A percentile compares a stretch with the other conserved stretches of the same genome.
Conservation (phyloP, 2,329 filamentous ascomycete species). For the Boeremia lycopersici region DNA sequence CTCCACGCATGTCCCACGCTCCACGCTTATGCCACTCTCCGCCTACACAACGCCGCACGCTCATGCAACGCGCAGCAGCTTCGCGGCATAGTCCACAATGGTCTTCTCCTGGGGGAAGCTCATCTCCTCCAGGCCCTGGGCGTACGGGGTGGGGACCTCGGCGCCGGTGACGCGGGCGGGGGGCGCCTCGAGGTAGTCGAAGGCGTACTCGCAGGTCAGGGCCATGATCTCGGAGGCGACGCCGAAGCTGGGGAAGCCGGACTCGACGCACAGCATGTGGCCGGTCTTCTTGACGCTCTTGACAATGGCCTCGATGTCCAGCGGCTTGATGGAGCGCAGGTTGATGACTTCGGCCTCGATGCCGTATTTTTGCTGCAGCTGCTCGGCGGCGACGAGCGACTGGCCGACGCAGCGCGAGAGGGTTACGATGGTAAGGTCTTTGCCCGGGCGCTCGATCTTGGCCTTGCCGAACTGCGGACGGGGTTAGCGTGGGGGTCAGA, state of each 20-base stretch:
- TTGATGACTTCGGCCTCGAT: slow-evolving; percentile 97
- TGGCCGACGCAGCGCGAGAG: slow-evolving; percentile 96
- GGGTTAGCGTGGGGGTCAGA: background rate
- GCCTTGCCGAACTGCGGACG: slow-evolving; percentile 82
- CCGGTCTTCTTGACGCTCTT: slow-evolving; percentile 99
- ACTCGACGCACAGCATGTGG: slow-evolving; percentile 89
- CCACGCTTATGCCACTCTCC: background rate
- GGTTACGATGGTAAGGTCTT: slow-evolving; percentile 93
- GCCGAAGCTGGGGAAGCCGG: slow-evolving; percentile 94
- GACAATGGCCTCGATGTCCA: slow-evolving; percentile 93
- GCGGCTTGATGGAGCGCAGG: slow-evolving; percentile 94
- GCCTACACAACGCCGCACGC: slow-evolving; percentile 41
- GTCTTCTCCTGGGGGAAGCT: slow-evolving; percentile 88
- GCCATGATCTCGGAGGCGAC: slow-evolving; percentile 92
- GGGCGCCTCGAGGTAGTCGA: slow-evolving; percentile 95
- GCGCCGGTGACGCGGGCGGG: slow-evolving; percentile 94
- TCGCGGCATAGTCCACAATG: slow-evolving; percentile 86
- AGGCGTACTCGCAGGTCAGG: slow-evolving; percentile 94
- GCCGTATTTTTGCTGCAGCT: slow-evolving; percentile 94
- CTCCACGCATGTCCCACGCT: background rate
- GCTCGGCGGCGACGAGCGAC: slow-evolving; percentile 83
- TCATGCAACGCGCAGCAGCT: slow-evolving; percentile 73
- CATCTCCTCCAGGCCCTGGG: slow-evolving; percentile 91
- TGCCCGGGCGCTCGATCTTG: slow-evolving; percentile 96
- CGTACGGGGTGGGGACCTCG: slow-evolving; percentile 96